phyloP scores from a whole-genome alignment of 2,329 filamentous ascomycete genomes.

The Penicillium crustosum region DNA sequence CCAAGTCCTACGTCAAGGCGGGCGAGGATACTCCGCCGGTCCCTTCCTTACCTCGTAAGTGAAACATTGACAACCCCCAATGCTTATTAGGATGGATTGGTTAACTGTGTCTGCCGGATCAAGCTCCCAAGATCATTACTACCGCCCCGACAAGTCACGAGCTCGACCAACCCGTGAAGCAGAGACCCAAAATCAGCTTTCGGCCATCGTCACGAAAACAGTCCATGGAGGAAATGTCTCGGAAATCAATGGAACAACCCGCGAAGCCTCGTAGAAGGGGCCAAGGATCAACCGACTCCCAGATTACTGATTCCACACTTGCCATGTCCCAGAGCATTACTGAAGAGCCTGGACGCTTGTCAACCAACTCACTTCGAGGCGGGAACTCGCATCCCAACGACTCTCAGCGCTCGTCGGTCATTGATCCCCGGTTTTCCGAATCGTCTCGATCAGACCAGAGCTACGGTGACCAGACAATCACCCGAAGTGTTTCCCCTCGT shows the following conservation, averaged over 20 bases:
- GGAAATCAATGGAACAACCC: conserved; percentile 17
- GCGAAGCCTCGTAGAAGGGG: conserved; percentile 23
- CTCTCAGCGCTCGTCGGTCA: conserved; percentile 60
- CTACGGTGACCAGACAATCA: conserved; percentile 64
- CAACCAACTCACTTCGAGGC: conserved; percentile 45
- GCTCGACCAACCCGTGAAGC: conserved; percentile 47
- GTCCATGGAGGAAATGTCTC: conserved; percentile 33
- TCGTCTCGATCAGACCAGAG: conserved; percentile 89
- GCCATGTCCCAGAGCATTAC: conserved; percentile 55
- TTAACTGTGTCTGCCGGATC: conserved; percentile 16
- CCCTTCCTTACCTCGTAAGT: conserved; percentile 43
- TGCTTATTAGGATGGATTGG: background rate
- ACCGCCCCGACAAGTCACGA: conserved; percentile 77
- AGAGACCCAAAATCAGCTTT: conserved; percentile 44
- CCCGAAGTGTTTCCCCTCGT: conserved; percentile 59
- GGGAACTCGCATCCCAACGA: conserved; percentile 63
- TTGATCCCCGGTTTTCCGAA: conserved; percentile 70
- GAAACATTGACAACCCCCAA: conserved; percentile 1
- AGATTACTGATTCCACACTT: conserved; percentile 30
- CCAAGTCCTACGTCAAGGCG: conserved; percentile 67
- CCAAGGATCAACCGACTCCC: conserved; percentile 31
- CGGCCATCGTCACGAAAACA: conserved; percentile 36
- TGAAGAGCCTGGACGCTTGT: conserved; percentile 59
- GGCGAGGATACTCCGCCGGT: conserved; percentile 53
- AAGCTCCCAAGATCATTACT: conserved; percentile 74